Conservation (phyloP, 768 basidiomycete genomes). For the Tricholoma matsutake region DNA sequence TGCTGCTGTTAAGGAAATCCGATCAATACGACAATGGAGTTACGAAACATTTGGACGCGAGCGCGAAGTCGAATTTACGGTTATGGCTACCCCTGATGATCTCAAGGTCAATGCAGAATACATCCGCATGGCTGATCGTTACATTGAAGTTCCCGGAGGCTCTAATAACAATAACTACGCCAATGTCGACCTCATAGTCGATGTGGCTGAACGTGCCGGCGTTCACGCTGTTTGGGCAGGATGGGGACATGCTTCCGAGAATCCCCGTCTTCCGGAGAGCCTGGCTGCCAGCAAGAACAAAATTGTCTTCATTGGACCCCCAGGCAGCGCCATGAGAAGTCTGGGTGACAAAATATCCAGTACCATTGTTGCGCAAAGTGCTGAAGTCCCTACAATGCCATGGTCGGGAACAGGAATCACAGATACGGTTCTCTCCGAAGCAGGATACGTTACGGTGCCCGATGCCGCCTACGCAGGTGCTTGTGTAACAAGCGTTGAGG, state of each 20-base stretch:
- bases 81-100: slow-evolving; percentile 99
- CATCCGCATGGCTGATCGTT: slow-evolving; percentile 99
- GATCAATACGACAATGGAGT: slow-evolving; percentile 98
- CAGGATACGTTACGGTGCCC: slow-evolving; percentile 92
- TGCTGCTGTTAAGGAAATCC: slow-evolving; percentile 98
- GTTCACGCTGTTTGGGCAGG: slow-evolving; percentile 99
- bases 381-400: slow-evolving; percentile 95
- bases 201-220: slow-evolving; percentile 94
- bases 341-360: slow-evolving; percentile 99
- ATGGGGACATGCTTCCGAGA: slow-evolving; percentile 99
- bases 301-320: slow-evolving; percentile 99
- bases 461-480: slow-evolving; percentile 86
- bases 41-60: slow-evolving; percentile 99
- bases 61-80: slow-evolving; percentile 95
- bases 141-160: slow-evolving; percentile 97
- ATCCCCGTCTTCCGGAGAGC: slow-evolving; percentile 93
- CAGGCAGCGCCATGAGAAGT: slow-evolving; percentile 98
- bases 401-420: slow-evolving; percentile 97
- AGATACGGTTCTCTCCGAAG: slow-evolving; percentile 78
- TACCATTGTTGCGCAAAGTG: slow-evolving; percentile 97
- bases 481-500: slow-evolving; percentile 84
- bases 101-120: slow-evolving; percentile 99
- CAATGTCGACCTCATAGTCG: slow-evolving; percentile 98
- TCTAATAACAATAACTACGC: slow-evolving; percentile 99
- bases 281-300: slow-evolving; percentile 90